Evolutionary conservation across 768 basidiomycete species (phyloP).

Genomic region (Rhizopogon sp.): DNA sequence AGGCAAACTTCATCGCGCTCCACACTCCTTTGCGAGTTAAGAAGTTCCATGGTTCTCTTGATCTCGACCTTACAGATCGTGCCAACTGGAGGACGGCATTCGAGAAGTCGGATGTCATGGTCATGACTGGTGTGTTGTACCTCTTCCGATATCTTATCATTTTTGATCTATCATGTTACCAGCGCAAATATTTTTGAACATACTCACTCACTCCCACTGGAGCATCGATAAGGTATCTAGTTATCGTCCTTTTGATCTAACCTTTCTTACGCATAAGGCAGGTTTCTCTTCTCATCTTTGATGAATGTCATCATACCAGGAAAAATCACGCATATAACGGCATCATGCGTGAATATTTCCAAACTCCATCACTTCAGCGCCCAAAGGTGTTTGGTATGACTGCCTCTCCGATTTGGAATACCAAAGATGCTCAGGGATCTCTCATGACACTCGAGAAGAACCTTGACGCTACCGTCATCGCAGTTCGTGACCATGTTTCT

Average conservation of each 20-base stretch:
- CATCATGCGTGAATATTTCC: conserved; percentile 56
- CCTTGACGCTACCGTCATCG: conserved; percentile 68
- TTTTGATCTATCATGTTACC: background rate
- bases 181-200: conserved; percentile 82
- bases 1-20: conserved; percentile 58
- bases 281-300: conserved; percentile 54
- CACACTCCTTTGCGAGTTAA: conserved; percentile 64
- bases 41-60: conserved; percentile 65
- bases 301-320: conserved; percentile 53
- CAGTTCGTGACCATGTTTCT: conserved; percentile 62
- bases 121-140: conserved; percentile 68
- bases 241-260: background rate
- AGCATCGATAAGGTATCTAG: conserved; percentile 50
- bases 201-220: conserved; percentile 82
- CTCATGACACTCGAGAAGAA: conserved; percentile 62
- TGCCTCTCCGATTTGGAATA: conserved; percentile 84
- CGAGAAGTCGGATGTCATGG: conserved; percentile 63
- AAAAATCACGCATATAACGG: conserved; percentile 56
- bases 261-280: conserved; percentile 15
- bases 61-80: conserved; percentile 67
- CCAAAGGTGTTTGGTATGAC: conserved; percentile 94
- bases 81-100: conserved; percentile 62
- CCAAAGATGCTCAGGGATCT: conserved; percentile 60
- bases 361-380: conserved; percentile 34
- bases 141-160: background rate